Base-by-base conservation (phyloP, 306 rosid genomes). In the Lathyrus tuberosus region DNA sequence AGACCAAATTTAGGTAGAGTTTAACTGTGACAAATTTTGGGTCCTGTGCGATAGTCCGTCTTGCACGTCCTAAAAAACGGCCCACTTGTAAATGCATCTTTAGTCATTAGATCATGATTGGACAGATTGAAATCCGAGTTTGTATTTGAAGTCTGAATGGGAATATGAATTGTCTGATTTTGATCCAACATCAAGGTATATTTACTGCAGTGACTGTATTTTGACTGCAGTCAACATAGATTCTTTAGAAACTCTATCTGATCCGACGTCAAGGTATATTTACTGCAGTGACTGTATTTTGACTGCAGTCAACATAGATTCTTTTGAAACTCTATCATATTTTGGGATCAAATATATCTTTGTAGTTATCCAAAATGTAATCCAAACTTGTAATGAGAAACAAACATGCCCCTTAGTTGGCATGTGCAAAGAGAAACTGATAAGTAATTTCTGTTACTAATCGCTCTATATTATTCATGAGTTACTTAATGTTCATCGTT, bases 401-500 rank as follows among this genome's bases (percentile, higher is more conserved):
- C 22, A 47, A 47, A 47, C 53, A 15, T 15, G 4, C 54, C 8
- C 24, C 54, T 9, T 48, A 33, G 44, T 38, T 31, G 67, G 26
- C 12, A 37, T 5, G 41, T 63, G n/a, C 28, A 17, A 57, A 26
- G 78, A 59, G 43, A 59, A 48, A 66, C 30, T 18, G 9, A 42
- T 41, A 6, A 10, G 66, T 17, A 61, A 11, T 38, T 62, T 30
- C 22, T 62, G 30, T 2, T 35, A 35, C 10, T 6, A 7, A 35
- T 35, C 40, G 2, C 2, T 35, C 40, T 35, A 35, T 35, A 57
- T 22, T 38, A n/a, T n/a, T n/a, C n/a, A n/a, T n/a, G n/a, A n/a
- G n/a, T n/a, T n/a, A n/a, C n/a, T n/a, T 38, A 51, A 63, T 48
- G 52, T 35, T 51, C 58, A 24, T 35, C 62, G 48, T 24, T 57